A percentile compares a stretch with the other conserved stretches of the same genome.
These are phyloP conservation scores for Yamadazyma akitaensis DNA, from an alignment of 805 yeast species.

Conservation along the genomic window DNA sequence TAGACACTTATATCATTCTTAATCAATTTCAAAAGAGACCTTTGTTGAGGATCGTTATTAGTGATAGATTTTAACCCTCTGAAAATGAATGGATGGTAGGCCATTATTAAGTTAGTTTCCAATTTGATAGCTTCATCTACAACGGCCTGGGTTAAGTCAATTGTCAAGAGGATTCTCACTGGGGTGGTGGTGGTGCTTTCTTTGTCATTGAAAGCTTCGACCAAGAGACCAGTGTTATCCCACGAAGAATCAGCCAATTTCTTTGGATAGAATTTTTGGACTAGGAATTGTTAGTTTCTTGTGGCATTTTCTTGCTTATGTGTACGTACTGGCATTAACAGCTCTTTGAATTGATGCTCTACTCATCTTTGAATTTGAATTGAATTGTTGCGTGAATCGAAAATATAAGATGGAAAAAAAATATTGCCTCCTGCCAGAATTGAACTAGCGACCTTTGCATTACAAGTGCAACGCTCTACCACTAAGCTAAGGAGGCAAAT, in stretches of 20 bases:
- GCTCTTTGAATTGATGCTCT: conserved; percentile 60
- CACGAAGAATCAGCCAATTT: conserved; percentile 81
- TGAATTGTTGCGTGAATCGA: background rate
- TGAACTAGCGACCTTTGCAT: conserved; percentile 97
- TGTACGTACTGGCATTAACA: conserved; percentile 14
- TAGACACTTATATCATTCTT: conserved; percentile 83
- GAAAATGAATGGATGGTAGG: conserved; percentile 93
- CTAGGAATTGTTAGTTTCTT: conserved; percentile 23
- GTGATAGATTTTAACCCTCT: conserved; percentile 76
- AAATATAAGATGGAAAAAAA: background rate
- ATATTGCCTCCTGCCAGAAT: conserved; percentile 77
- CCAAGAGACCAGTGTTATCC: conserved; percentile 93
- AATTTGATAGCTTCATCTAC: conserved; percentile 75
- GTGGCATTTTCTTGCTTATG: background rate
- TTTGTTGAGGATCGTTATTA: conserved; percentile 70
- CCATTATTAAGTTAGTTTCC: conserved; percentile 59
- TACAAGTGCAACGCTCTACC: conserved; percentile 99
- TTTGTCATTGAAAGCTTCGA: conserved; percentile 49
- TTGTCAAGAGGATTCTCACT: conserved; percentile 55
- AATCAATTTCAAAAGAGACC: conserved; percentile 66
- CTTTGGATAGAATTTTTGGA: conserved; percentile 77
- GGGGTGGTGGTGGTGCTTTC: background rate
- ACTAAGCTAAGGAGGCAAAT: conserved; percentile 68
- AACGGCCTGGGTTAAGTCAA: conserved; percentile 81
- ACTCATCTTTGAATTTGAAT: conserved; percentile 56